phyloP scores from a whole-genome alignment of 495 filamentous ascomycete genomes.

The Cladorrhinum samala region DNA sequence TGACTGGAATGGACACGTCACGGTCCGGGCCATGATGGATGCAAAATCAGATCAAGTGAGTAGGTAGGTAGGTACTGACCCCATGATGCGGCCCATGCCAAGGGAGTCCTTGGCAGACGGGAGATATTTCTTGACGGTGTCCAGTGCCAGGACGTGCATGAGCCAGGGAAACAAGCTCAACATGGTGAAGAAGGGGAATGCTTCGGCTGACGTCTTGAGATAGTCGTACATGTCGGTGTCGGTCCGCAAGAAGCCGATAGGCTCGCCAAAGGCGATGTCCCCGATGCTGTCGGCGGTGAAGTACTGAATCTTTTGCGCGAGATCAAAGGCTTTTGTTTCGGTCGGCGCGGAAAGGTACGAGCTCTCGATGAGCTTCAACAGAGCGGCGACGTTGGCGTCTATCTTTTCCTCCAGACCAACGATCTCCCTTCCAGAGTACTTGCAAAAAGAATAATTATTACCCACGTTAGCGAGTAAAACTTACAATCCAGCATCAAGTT shows the following conservation, averaged over 20 bases:
- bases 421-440: slow-evolving; percentile 11
- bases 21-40: no score
- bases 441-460: no score
- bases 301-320: slow-evolving; percentile 39
- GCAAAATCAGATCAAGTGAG: no score
- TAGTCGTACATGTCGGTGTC: slow-evolving; percentile 50
- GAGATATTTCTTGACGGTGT: slow-evolving; percentile 37
- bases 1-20: not conserved
- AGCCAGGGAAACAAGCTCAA: slow-evolving; percentile 3
- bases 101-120: slow-evolving; percentile 49
- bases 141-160: not conserved
- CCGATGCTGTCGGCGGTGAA: slow-evolving; percentile 62
- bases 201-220: not conserved
- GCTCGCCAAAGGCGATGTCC: slow-evolving; percentile 55
- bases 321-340: slow-evolving; percentile 48
- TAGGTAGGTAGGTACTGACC: slow-evolving; percentile 5
- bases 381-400: slow-evolving; percentile 34
- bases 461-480: no score
- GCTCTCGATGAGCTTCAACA: slow-evolving; percentile 31
- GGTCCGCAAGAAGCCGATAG: slow-evolving; percentile 55
- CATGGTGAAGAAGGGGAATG: slow-evolving; percentile 20
- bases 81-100: slow-evolving; percentile 35
- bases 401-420: slow-evolving; percentile 7
- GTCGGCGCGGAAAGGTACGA: slow-evolving; percentile 37
- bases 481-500: no score